These are phyloP conservation scores for Fusarium musae DNA, from an alignment of 2,329 filamentous ascomycete species.

Conservation along the genomic window DNA sequence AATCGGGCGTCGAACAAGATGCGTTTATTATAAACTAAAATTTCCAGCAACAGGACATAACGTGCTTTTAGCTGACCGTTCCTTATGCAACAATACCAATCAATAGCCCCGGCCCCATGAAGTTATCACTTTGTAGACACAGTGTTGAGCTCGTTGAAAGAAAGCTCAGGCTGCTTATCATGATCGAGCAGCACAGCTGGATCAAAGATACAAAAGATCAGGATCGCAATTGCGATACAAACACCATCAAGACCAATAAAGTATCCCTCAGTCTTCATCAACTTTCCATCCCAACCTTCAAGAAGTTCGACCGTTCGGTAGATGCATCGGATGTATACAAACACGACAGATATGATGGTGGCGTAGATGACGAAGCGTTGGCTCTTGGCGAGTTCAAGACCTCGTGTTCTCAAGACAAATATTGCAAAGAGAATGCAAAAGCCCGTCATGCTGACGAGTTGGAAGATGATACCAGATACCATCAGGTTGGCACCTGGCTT, in stretches of 20 bases:
- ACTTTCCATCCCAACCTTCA: conserved; percentile 60
- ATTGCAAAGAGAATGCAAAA: conserved; percentile 54
- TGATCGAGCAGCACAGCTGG: conserved; percentile 43
- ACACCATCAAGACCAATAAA: conserved; percentile 62
- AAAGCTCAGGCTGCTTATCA: neutral
- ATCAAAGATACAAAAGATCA: conserved; percentile 48
- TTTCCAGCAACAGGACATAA: rapidly evolving
- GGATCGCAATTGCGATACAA: conserved; percentile 60
- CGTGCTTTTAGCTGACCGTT: neutral
- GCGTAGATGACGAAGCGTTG: conserved; percentile 47
- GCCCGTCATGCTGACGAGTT: conserved; percentile 59
- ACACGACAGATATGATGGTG: conserved; percentile 54
- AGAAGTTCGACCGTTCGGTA: conserved; percentile 62
- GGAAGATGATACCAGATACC: conserved; percentile 62
- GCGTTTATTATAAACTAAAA: neutral
- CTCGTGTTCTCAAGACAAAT: conserved; percentile 52
- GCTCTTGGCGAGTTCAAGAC: conserved; percentile 46
- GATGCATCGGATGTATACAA: conserved; percentile 60
- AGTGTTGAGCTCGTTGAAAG: conserved; percentile 18
- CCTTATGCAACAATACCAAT: rapidly evolving
- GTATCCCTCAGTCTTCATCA: conserved; percentile 61
- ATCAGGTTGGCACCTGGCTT: conserved; percentile 58
- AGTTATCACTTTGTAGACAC: neutral
- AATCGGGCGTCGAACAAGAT: neutral
- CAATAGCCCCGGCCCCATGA: rapidly evolving